Percentiles rank a stretch among this genome's conserved stretches.
phyloP scores from a whole-genome alignment of 345 rosid species.

The Lepidium aucheri region DNA sequence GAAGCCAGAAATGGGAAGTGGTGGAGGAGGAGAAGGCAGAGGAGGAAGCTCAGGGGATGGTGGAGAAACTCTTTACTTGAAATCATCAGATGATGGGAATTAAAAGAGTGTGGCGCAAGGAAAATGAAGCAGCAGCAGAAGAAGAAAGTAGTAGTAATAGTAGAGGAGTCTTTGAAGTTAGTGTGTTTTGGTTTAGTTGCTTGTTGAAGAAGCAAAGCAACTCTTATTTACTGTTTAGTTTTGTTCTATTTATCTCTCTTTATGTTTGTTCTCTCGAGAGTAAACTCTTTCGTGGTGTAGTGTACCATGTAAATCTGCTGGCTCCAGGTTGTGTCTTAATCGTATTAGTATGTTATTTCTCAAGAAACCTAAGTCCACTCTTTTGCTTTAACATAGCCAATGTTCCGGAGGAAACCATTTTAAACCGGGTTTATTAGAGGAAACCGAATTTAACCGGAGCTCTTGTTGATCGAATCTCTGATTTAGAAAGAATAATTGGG shows the following conservation, averaged over 20 bases:
- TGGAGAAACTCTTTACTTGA: constrained; percentile 87
- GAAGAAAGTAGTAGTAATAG: constrained; percentile 1
- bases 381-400: too few relatives aligned
- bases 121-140: constrained; percentile 16
- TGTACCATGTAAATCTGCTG: constrained; percentile 28
- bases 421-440: not conserved
- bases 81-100: constrained; percentile 67
- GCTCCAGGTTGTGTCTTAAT: constrained; percentile 19
- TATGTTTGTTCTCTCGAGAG: constrained; percentile 17
- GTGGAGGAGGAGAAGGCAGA: constrained; percentile 68
- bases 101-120: constrained; percentile 30
- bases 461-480: not conserved
- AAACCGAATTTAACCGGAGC: not conserved
- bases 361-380: not conserved
- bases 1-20: constrained; percentile 73
- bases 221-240: constrained; percentile 8
- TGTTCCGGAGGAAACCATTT: not conserved
- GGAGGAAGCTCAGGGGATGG: constrained; percentile 84
- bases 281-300: constrained; percentile 23
- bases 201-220: constrained; percentile 14
- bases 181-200: constrained; percentile 16
- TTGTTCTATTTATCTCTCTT: not conserved
- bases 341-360: constrained; percentile 18
- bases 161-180: constrained; percentile 21
- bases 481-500: not conserved